Evolutionary conservation across 805 yeast genomes (phyloP).

Genomic region (Cyberlindnera maclurae): DNA sequence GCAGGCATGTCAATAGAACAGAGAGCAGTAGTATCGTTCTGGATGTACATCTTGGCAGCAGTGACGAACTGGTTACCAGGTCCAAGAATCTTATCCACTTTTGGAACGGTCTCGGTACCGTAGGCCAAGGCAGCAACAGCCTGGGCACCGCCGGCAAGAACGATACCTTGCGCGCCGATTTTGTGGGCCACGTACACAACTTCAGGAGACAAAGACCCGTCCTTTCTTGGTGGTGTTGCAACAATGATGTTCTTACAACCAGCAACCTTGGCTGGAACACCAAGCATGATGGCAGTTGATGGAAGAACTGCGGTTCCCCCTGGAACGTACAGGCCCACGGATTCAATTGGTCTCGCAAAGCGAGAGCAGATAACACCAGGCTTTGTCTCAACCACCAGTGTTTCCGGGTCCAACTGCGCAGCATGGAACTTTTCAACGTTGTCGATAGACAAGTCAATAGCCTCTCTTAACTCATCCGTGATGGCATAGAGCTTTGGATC

Average conservation of each 20-base stretch:
- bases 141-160: constrained; percentile 98
- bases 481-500: constrained; percentile 68
- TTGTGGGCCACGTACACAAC: constrained; percentile 96
- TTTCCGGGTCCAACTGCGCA: constrained; percentile 76
- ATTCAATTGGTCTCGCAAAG: constrained; percentile 90
- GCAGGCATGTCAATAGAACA: constrained; percentile 99
- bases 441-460: constrained; percentile 83
- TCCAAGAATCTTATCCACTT: constrained; percentile 94
- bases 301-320: constrained; percentile 99
- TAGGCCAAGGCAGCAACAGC: constrained; percentile 99
- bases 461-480: constrained; percentile 65
- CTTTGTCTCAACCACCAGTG: constrained; percentile 79
- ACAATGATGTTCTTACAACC: constrained; percentile 87
- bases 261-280: constrained; percentile 97
- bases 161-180: constrained; percentile 84
- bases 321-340: constrained; percentile 93
- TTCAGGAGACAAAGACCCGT: constrained; percentile 93
- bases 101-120: constrained; percentile 88
- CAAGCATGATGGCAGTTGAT: constrained; percentile 95
- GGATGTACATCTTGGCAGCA: constrained; percentile 97
- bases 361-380: constrained; percentile 94
- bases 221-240: constrained; percentile 93
- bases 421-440: constrained; percentile 89
- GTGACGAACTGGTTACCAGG: constrained; percentile 99
- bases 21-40: constrained; percentile 89